phyloP scores from a whole-genome alignment of 2,329 filamentous ascomycete genomes.

The Penicillium sp. region DNA sequence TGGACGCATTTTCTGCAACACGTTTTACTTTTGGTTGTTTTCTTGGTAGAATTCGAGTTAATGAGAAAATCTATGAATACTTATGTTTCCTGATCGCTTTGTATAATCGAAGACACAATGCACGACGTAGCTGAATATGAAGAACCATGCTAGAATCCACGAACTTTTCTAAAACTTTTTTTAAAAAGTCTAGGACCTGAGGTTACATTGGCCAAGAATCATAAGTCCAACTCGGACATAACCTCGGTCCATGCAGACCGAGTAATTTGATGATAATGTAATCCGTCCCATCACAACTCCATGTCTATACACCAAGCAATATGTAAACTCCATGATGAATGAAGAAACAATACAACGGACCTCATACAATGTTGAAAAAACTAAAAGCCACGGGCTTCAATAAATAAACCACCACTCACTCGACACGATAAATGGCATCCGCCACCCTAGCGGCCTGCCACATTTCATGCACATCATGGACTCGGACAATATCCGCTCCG shows the following conservation, averaged over 20 bases:
- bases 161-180: no score
- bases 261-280: background rate
- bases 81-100: background rate
- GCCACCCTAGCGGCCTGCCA: conserved; percentile 77
- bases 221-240: background rate
- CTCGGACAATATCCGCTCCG: conserved; percentile 85
- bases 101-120: conserved; percentile 4
- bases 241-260: background rate
- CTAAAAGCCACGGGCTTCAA: background rate
- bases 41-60: conserved; percentile 23
- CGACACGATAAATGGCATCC: conserved; percentile 79
- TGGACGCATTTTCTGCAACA: conserved; percentile 9
- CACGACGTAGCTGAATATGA: background rate
- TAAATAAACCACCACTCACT: conserved; percentile 4
- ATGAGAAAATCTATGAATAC: conserved; percentile 21
- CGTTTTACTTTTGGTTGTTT: conserved; percentile 9
- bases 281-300: background rate
- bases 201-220: background rate
- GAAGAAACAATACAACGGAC: conserved; percentile 12
- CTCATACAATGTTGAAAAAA: conserved; percentile 26
- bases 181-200: background rate
- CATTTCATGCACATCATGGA: conserved; percentile 92
- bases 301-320: background rate
- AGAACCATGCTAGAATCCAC: background rate
- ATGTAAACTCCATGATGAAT: conserved; percentile 23